A percentile compares a stretch with the other conserved stretches of the same genome.
These are phyloP conservation scores for Pseudomonodictys pantanalensis DNA, from an alignment of 495 filamentous ascomycete species.

Conservation along the genomic window DNA sequence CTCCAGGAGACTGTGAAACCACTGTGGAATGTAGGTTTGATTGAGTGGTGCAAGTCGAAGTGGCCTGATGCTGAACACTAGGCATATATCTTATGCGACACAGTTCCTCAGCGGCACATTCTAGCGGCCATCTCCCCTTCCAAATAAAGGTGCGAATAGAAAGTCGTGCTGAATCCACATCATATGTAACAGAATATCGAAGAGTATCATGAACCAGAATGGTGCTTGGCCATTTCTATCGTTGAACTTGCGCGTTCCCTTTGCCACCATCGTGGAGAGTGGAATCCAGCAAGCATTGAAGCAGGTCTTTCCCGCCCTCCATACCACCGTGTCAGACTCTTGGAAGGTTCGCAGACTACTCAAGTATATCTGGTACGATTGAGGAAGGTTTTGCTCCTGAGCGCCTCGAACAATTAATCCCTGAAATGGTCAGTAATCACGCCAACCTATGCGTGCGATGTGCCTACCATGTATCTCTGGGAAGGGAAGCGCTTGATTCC, in stretches of 20 bases:
- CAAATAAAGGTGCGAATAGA: constrained; percentile 4
- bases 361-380: constrained; percentile 1
- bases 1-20: constrained; percentile 14
- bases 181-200: constrained; percentile 9
- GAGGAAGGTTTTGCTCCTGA: background rate
- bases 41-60: background rate
- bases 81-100: background rate
- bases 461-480: too few relatives aligned
- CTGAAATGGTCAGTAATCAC: too few relatives aligned
- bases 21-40: constrained; percentile 13
- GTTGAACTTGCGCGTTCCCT: background rate
- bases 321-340: background rate
- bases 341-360: background rate
- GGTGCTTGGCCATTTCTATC: constrained; percentile 16
- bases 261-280: background rate
- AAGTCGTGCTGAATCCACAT: constrained; percentile 30
- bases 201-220: constrained; percentile 19
- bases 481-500: too few relatives aligned
- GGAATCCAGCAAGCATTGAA: constrained; percentile 12
- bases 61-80: constrained; percentile 13
- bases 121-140: constrained; percentile 23
- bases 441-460: too few relatives aligned
- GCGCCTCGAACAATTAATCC: too few relatives aligned
- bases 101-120: background rate
- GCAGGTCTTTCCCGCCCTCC: background rate